phyloP scores from a whole-genome alignment of 768 basidiomycete species.

The Boletus patriciae region DNA sequence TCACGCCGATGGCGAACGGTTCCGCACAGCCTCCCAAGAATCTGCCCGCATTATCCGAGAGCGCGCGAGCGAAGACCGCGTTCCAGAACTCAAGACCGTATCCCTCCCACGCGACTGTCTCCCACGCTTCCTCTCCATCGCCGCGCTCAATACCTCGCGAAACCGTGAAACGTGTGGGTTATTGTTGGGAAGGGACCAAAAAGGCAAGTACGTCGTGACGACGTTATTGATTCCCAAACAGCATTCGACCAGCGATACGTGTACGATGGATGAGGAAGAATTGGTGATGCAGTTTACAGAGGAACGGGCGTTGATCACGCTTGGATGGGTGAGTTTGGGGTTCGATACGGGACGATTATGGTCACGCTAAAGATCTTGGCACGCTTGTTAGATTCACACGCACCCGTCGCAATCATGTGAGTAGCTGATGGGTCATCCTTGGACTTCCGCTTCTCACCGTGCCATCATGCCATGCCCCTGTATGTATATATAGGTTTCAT shows the following conservation, averaged over 20 bases:
- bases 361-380: background rate
- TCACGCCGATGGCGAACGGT: slow-evolving; percentile 28
- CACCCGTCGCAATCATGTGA: slow-evolving; percentile 87
- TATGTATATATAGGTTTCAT: slow-evolving; percentile 67
- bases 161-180: slow-evolving; percentile 89
- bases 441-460: background rate
- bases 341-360: background rate
- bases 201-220: slow-evolving; percentile 68
- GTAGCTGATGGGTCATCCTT: slow-evolving; percentile 23
- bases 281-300: slow-evolving; percentile 84
- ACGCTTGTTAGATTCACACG: slow-evolving; percentile 71
- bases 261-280: slow-evolving; percentile 90
- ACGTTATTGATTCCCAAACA: slow-evolving; percentile 88
- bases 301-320: slow-evolving; percentile 74
- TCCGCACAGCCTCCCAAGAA: slow-evolving; percentile 36
- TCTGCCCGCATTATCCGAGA: slow-evolving; percentile 37
- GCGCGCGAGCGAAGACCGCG: slow-evolving; percentile 30
- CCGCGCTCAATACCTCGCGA: slow-evolving; percentile 70
- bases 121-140: slow-evolving; percentile 74
- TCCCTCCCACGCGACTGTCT: slow-evolving; percentile 71
- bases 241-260: slow-evolving; percentile 86
- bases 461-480: background rate
- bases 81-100: slow-evolving; percentile 58
- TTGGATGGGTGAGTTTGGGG: slow-evolving; percentile 78
- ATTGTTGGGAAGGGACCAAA: slow-evolving; percentile 66